Evolutionary conservation across 106 monocot species (phyloP).

Genomic region (Acanthochlamys bracteata): DNA sequence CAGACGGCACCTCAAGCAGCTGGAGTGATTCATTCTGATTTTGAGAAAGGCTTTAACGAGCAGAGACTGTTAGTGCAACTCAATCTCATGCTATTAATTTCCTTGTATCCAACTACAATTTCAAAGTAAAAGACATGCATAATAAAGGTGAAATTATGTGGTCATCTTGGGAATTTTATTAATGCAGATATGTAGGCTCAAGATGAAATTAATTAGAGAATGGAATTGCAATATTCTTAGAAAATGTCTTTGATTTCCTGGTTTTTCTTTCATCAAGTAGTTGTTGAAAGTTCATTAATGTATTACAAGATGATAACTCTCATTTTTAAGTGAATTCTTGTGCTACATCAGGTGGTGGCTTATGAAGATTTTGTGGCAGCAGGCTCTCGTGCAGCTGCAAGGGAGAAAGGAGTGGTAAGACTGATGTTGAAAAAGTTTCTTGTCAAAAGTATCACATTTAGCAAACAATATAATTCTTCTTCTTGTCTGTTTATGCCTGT

Average conservation of each 20-base stretch:
- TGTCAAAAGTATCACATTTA: neutral
- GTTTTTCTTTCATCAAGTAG: too few species aligned
- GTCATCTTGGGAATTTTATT: too few species aligned
- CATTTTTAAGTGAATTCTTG: neutral
- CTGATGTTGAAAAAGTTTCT: neutral
- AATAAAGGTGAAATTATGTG: neutral
- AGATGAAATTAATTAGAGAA: too few species aligned
- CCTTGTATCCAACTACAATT: neutral
- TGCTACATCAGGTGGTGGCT: constrained; percentile 66
- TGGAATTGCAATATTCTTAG: too few species aligned
- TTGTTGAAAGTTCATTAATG: neutral
- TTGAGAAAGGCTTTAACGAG: constrained; percentile 98
- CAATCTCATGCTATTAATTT: neutral
- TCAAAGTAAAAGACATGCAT: neutral
- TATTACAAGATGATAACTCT: neutral
- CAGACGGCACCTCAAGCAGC: constrained; percentile 99
- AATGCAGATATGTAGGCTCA: too few species aligned
- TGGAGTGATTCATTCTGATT: constrained; percentile 97
- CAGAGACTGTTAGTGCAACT: constrained; percentile 79
- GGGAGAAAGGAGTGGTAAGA: constrained; percentile 98
- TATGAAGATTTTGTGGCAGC: constrained; percentile 87
- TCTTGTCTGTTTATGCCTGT: neutral
- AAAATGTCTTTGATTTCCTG: too few species aligned
- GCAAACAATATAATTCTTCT: neutral
- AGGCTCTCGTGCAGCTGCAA: constrained; percentile 86